Evolutionary conservation across 164 flowering plant genomes (phyloP).

Genomic region (Vitis rupestris): DNA sequence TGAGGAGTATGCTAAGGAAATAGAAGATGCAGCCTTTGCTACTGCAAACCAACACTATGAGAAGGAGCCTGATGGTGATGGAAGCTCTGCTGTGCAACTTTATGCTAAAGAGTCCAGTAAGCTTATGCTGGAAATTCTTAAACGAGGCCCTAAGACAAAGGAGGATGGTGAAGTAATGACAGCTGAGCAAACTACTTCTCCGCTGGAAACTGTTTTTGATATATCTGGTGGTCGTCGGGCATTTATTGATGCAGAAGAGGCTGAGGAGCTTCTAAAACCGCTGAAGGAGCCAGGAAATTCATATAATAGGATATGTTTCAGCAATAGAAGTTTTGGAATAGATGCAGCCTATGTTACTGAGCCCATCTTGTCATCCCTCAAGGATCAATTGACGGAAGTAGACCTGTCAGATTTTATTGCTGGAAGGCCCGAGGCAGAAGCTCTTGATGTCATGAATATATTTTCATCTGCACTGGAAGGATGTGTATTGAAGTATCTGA

Average conservation of each 20-base stretch:
- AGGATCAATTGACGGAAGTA: conserved; percentile 53
- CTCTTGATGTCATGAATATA: conserved; percentile 63
- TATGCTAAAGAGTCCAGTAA: conserved; percentile 65
- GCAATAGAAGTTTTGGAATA: conserved; percentile 66
- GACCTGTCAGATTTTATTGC: conserved; percentile 72
- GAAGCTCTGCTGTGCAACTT: conserved; percentile 58
- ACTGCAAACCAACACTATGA: conserved; percentile 42
- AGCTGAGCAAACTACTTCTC: conserved; percentile 23
- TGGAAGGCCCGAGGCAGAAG: conserved; percentile 68
- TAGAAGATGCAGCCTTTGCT: conserved; percentile 50
- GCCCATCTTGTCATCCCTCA: conserved; percentile 44
- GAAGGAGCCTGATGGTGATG: conserved; percentile 67
- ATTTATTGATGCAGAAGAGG: conserved; percentile 54
- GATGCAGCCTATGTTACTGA: conserved; percentile 57
- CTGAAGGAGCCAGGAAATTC: conserved; percentile 36
- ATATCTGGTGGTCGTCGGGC: conserved; percentile 61
- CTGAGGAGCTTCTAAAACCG: conserved; percentile 44
- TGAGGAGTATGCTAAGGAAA: conserved; percentile 50
- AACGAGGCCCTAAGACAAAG: conserved; percentile 49
- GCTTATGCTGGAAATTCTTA: conserved; percentile 59
- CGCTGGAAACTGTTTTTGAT: conserved; percentile 39
- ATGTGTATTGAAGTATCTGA: conserved; percentile 39
- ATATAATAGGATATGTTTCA: conserved; percentile 55
- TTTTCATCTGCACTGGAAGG: conserved; percentile 60
- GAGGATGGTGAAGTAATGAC: conserved; percentile 24